Evolutionary conservation across 2,329 filamentous ascomycete genomes (phyloP).

Genomic region (Celoporthe dispersa): DNA sequence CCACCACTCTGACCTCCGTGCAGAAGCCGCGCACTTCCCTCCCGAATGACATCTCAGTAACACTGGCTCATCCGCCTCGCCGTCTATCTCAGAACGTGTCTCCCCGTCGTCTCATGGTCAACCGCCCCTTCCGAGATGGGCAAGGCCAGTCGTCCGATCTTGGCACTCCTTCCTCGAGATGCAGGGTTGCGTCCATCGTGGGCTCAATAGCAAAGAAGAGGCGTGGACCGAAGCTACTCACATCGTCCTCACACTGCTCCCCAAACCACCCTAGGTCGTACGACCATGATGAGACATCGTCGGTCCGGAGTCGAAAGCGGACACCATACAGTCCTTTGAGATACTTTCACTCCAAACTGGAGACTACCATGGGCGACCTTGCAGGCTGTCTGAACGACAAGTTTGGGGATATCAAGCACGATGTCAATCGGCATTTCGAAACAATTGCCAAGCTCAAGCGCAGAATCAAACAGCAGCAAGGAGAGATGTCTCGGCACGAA

Average conservation of each 20-base stretch:
- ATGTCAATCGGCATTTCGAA: conserved; percentile 15
- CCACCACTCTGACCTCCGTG: neutral
- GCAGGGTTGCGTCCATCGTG: conserved; percentile 15
- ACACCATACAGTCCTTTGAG: neutral
- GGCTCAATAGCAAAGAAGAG: conserved; percentile 24
- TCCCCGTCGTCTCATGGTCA: conserved; percentile 1
- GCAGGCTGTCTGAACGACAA: conserved; percentile 17
- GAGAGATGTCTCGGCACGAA: conserved; percentile 15
- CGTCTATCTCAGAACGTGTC: conserved; percentile 2
- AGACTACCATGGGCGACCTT: conserved; percentile 13
- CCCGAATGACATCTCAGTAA: conserved; percentile 25
- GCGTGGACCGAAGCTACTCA: neutral
- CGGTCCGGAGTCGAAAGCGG: neutral
- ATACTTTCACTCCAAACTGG: neutral
- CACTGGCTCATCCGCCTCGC: conserved; percentile 8
- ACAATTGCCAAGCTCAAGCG: conserved; percentile 16
- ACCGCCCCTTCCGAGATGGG: neutral
- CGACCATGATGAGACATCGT: conserved; percentile 12
- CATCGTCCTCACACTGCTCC: neutral
- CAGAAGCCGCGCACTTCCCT: conserved; percentile 21
- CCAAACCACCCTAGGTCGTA: neutral
- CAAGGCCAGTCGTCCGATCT: conserved; percentile 1
- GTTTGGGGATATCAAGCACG: conserved; percentile 4
- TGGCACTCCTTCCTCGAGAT: conserved; percentile 15
- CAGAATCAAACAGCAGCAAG: conserved; percentile 6